Conservation (phyloP, 805 yeast species). For the Priceomyces carsonii region DNA sequence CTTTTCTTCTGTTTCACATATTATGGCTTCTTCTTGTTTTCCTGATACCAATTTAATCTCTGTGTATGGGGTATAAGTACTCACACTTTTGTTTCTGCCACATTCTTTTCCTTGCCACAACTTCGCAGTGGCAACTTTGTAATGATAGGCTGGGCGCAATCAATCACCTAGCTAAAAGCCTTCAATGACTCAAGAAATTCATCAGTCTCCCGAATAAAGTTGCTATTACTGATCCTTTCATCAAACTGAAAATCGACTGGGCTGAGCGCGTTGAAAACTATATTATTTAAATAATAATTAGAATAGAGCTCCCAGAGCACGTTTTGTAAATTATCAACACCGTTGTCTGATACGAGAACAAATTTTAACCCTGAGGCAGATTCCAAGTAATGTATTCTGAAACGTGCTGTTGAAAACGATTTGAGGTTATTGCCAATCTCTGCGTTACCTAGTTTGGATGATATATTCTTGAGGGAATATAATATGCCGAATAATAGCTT, state of each 20-base stretch:
- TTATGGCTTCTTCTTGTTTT: no score
- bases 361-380: slow-evolving; percentile 79
- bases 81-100: no score
- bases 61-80: no score
- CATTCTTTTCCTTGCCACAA: no score
- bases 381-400: slow-evolving; percentile 78
- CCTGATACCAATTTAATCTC: no score
- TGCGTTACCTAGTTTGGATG: slow-evolving; percentile 49
- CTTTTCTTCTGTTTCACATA: no score
- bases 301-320: slow-evolving; percentile 61
- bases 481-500: slow-evolving; percentile 85
- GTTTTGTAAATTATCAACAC: slow-evolving; percentile 53
- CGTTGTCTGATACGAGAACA: slow-evolving; percentile 68
- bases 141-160: no score
- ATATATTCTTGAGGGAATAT: slow-evolving; percentile 74
- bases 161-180: no score
- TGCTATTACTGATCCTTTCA: slow-evolving; percentile 53
- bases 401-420: slow-evolving; percentile 70
- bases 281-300: slow-evolving; percentile 55
- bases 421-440: slow-evolving; percentile 39
- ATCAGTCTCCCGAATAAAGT: slow-evolving; percentile 60
- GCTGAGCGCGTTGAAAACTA: slow-evolving; percentile 55
- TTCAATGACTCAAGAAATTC: slow-evolving; percentile 33
- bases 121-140: no score
- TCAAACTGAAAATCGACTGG: slow-evolving; percentile 60